Base-by-base conservation (phyloP, 495 filamentous ascomycete species). In the Ramalina peruviana region DNA sequence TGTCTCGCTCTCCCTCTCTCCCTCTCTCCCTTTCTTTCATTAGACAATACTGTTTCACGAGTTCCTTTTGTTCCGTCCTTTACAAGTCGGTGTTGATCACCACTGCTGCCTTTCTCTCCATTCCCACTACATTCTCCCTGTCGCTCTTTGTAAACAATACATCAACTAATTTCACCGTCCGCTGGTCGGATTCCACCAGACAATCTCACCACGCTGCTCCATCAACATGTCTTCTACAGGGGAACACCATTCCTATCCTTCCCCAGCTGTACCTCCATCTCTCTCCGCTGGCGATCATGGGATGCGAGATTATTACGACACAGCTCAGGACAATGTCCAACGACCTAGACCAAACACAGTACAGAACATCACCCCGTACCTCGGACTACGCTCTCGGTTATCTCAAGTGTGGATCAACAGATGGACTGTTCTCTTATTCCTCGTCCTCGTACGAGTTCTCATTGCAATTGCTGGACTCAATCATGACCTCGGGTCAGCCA, bases 321-420 rank as follows among this genome's bases (percentile, higher is more conserved):
- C 45, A 48, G 52, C 60, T 39, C 65, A 69, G 56, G 60, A 66
- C 58, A 63, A 60, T 65, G 45, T 27, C 20, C 53, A 66, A 64
- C 66, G 65, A 65, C 63, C 67, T 67, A 55, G 63, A 51, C 62
- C 69, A 55, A 67, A 72, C 55, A 74, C 75, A 60, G 65, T 69
- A 57, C 68, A 70, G 55, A 66, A 73, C 52, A 76, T 93, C 59
- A 98, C 88, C 43, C 93, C 92, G 26, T 97, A 97, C 60, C 83
- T 98, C 30, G 92, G 90, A 48, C 75, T 94, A 55, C 80, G 82
- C 54, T 84, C 92, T 51, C 79, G 88, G 52, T 73, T 97, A 39
- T 98, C 92, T 26, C 92, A 98, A 72, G 70, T 87, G 60, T 94
- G 88, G 88, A 82, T 97, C 71, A 97, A 97, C 72, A 74, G 83